phyloP scores from a whole-genome alignment of 1,284 basidiomycete genomes.

The Cystobasidiaceae sp. region DNA sequence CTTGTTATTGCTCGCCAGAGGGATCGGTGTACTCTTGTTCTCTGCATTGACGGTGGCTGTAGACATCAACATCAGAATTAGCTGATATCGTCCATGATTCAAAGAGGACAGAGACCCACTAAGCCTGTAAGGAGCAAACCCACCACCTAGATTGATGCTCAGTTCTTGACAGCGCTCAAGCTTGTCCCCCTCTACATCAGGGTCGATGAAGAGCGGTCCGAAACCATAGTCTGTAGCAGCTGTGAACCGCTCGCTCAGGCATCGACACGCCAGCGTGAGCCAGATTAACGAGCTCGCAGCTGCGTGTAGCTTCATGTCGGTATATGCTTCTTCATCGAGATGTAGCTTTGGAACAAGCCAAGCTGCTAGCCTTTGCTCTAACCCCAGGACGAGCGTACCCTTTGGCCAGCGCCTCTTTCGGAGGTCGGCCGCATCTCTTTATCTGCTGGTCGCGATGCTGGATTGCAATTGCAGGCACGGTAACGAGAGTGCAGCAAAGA shows the following conservation, averaged over 20 bases:
- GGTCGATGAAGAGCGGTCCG: conserved; percentile 13
- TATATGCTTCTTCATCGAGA: no score
- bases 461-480: no score
- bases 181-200: background rate
- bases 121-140: conserved; percentile 16
- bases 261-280: background rate
- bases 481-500: no score
- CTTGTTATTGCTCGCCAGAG: conserved; percentile 8
- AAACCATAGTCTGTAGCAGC: conserved; percentile 28
- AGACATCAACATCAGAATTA: background rate
- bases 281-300: background rate
- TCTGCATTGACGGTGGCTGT: conserved; percentile 20
- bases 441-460: no score
- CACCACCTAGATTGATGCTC: conserved; percentile 7
- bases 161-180: conserved; percentile 11
- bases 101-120: background rate
- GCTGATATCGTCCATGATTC: background rate
- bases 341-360: no score
- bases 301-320: background rate
- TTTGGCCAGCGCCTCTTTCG: no score
- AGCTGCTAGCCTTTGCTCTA: no score
- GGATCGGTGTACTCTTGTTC: conserved; percentile 3
- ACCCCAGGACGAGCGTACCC: no score
- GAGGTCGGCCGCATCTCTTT: no score
- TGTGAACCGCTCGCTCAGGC: conserved; percentile 4